Evolutionary conservation across 331 rosid genomes (phyloP), one percentile per base, ranked within the genome.

Genomic region (Pyracantha coccinea): DNA sequence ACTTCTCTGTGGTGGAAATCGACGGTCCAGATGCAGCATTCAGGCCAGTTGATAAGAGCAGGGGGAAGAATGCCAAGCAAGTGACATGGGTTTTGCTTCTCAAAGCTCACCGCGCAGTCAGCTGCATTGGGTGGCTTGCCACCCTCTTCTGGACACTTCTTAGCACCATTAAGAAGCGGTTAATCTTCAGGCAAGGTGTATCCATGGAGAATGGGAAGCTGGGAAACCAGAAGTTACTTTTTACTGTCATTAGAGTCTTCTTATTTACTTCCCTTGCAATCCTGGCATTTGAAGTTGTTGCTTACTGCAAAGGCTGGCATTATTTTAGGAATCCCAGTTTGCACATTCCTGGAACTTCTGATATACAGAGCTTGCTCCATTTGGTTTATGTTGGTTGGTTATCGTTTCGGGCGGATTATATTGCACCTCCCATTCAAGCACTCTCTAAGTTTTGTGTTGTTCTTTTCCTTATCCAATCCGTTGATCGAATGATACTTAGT

Each of bases 41-140:
- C 83, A 83, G 90, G 78, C 93, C 98, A 32, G 81, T 93, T 7
- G 96, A 91, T 74, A 93, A 86, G 69, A 89, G 81, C 76, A 85
- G 95, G 14, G 93, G 93, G 24, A 93, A 88, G 81, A 93, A 91
- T 83, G 97, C 95, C 1, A 93, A 82, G 55, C 98, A 93, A 80
- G 91, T 86, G 32, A 88, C 93, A 3, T 91, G 98, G 98, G 88
- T 91, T n/a, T 74, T 93, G 83, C 93, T 93, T 82, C 96, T 91
- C 31, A 91, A 83, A 78, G 98, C 92, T 82, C 93, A 88, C 66
- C 92, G 87, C 13, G 91, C 87, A 28, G 85, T 89, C 79, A 88
- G 97, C 52, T 87, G 91, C 83, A 77, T 93, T 44, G 61, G 92
- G 25, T 91, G 95, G 96, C 59, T 91, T 1, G 87, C 82, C 50